A percentile compares a stretch with the other conserved stretches of the same genome.
These are phyloP conservation scores for Fusarium mangiferae DNA, from an alignment of 2,329 filamentous ascomycete species.

Conservation along the genomic window DNA sequence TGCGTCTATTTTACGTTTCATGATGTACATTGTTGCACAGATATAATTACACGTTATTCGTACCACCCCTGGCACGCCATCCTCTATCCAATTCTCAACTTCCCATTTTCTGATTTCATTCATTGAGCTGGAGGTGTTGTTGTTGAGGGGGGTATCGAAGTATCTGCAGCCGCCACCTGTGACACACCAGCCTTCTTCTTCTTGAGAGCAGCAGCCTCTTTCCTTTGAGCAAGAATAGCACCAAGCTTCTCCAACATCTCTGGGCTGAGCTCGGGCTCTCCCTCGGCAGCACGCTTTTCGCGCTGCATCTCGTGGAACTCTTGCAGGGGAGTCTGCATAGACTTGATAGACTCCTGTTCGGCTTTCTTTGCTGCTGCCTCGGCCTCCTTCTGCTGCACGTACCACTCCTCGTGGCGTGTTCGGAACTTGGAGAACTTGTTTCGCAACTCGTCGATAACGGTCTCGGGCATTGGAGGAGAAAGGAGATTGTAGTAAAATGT, in stretches of 20 bases:
- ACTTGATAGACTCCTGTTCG: conserved; percentile 42
- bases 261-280: conserved; percentile 65
- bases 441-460: conserved; percentile 86
- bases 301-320: conserved; percentile 68
- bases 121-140: conserved; percentile 36
- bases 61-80: conserved; percentile 31
- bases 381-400: conserved; percentile 70
- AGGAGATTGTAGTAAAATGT: conserved; percentile 84
- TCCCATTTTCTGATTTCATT: not conserved
- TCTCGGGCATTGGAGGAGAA: conserved; percentile 78
- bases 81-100: conserved; percentile 17
- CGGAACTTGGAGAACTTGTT: conserved; percentile 85
- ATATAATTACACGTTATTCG: conserved; percentile 47
- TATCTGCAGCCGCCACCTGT: conserved; percentile 42
- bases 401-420: conserved; percentile 81
- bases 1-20: conserved; percentile 45
- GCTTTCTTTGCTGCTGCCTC: conserved; percentile 62
- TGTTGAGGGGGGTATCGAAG: conserved; percentile 32
- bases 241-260: conserved; percentile 72
- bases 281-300: conserved; percentile 60
- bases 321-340: conserved; percentile 66
- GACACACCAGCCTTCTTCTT: conserved; percentile 52
- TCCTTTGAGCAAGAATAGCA: conserved; percentile 67
- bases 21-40: conserved; percentile 48
- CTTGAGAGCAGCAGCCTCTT: conserved; percentile 53